Percentiles rank a stretch among this genome's conserved stretches.
phyloP scores from a whole-genome alignment of 2,329 filamentous ascomycete species.

The Cladophialophora exuberans region DNA sequence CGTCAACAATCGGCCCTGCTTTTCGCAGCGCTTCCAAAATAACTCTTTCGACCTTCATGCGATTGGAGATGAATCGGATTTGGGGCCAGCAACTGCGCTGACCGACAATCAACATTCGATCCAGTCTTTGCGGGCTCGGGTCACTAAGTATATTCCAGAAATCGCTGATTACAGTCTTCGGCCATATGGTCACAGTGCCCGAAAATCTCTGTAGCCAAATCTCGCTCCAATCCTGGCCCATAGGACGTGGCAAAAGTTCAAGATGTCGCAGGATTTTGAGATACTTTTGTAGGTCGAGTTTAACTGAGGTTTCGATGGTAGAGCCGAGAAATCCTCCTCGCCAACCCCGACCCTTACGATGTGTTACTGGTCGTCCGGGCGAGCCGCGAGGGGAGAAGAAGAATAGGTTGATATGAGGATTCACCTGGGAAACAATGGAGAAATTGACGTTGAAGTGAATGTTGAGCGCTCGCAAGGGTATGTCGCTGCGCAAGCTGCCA shows the following conservation, averaged over 20 bases:
- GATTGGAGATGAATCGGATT: constrained; percentile 85
- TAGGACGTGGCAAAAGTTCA: constrained; percentile 83
- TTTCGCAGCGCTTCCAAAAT: constrained; percentile 59
- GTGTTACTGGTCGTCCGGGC: constrained; percentile 90
- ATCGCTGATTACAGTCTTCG: constrained; percentile 75
- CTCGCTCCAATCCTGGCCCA: constrained; percentile 96
- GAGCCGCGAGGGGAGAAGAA: constrained; percentile 95
- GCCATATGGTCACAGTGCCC: constrained; percentile 96
- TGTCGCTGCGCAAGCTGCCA: constrained; percentile 89
- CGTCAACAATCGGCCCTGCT: constrained; percentile 36
- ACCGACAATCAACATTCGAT: constrained; percentile 86
- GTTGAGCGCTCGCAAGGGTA: constrained; percentile 91
- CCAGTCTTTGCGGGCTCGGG: constrained; percentile 73
- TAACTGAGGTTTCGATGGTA: constrained; percentile 91
- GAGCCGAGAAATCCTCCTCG: constrained; percentile 92
- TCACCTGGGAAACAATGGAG: constrained; percentile 83
- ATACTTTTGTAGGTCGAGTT: constrained; percentile 97
- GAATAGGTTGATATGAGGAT: constrained; percentile 97
- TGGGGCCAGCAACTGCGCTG: constrained; percentile 90
- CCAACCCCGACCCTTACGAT: constrained; percentile 92
- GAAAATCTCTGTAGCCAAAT: constrained; percentile 95
- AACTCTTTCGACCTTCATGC: constrained; percentile 77
- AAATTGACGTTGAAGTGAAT: constrained; percentile 99
- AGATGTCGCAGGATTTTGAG: constrained; percentile 91
- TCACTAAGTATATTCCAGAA: constrained; percentile 86